Conservation (phyloP, 352 stramenopile species). For the Lagenidium giganteum region DNA sequence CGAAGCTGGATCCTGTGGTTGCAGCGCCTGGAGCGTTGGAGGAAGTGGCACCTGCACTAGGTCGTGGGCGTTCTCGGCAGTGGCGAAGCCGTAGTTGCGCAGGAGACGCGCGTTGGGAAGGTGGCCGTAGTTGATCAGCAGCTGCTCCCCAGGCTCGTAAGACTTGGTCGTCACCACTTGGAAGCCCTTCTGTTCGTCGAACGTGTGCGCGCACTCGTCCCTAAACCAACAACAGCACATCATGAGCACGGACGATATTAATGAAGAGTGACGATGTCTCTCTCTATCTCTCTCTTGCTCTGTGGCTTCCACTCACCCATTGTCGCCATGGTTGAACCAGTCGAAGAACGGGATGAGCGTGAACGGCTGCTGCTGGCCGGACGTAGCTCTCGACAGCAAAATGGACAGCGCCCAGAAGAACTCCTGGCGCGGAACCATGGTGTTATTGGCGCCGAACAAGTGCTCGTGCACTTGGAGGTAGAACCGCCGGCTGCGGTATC, state of each 20-base stretch:
- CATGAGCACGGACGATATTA: not conserved
- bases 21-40: conserved; percentile 24
- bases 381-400: conserved; percentile 78
- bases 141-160: conserved; percentile 56
- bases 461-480: conserved; percentile 70
- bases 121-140: conserved; percentile 80
- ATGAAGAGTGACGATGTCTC: not conserved
- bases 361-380: conserved; percentile 67
- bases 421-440: conserved; percentile 43
- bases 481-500: conserved; percentile 37
- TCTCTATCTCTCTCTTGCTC: not conserved
- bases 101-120: conserved; percentile 62
- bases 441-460: conserved; percentile 51
- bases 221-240: conserved; percentile 13
- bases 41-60: conserved; percentile 34
- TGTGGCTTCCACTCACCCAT: conserved; percentile 33
- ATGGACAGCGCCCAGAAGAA: conserved; percentile 83
- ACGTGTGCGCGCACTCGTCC: conserved; percentile 62
- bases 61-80: conserved; percentile 36
- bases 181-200: conserved; percentile 53
- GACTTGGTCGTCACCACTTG: conserved; percentile 50
- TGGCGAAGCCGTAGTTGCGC: conserved; percentile 79
- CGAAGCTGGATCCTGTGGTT: conserved; percentile 22
- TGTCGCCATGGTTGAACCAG: conserved; percentile 78
- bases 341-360: conserved; percentile 83